Conservation (phyloP, 805 yeast species). For the Wickerhamomyces chaumierensis region DNA sequence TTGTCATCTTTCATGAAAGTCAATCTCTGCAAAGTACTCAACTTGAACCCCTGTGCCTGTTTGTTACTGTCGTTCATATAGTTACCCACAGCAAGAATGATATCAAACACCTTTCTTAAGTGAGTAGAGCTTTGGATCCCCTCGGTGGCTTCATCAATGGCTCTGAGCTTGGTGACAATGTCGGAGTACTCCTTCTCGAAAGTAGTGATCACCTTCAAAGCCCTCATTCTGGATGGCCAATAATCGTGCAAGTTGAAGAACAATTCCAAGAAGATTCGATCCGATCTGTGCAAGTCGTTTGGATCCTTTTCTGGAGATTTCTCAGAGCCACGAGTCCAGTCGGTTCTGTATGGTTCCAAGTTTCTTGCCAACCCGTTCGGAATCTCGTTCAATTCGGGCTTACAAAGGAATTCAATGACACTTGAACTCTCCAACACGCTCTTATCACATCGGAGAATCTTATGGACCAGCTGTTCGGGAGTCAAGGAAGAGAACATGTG, state of each 20-base stretch:
- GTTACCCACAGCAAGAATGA: conserved; percentile 66
- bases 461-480: conserved; percentile 42
- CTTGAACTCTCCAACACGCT: conserved; percentile 41
- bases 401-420: conserved; percentile 59
- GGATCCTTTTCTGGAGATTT: conserved; percentile 43
- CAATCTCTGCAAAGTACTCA: conserved; percentile 57
- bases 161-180: conserved; percentile 39
- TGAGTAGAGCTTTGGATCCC: conserved; percentile 40
- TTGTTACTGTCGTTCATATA: conserved; percentile 67
- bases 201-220: conserved; percentile 40
- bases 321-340: conserved; percentile 24
- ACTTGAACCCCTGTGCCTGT: conserved; percentile 58
- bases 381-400: conserved; percentile 51
- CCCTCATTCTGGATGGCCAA: conserved; percentile 65
- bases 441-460: conserved; percentile 50
- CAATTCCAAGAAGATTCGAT: conserved; percentile 55
- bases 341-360: conserved; percentile 54
- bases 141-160: conserved; percentile 48
- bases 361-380: conserved; percentile 43
- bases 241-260: conserved; percentile 58
- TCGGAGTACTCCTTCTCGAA: conserved; percentile 61
- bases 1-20: conserved; percentile 59
- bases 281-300: conserved; percentile 52
- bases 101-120: conserved; percentile 46
- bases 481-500: conserved; percentile 45